Evolutionary conservation across 768 basidiomycete genomes (phyloP), one percentile per base, ranked within the genome.

Genomic region (Stropharia rugosoannulata): DNA sequence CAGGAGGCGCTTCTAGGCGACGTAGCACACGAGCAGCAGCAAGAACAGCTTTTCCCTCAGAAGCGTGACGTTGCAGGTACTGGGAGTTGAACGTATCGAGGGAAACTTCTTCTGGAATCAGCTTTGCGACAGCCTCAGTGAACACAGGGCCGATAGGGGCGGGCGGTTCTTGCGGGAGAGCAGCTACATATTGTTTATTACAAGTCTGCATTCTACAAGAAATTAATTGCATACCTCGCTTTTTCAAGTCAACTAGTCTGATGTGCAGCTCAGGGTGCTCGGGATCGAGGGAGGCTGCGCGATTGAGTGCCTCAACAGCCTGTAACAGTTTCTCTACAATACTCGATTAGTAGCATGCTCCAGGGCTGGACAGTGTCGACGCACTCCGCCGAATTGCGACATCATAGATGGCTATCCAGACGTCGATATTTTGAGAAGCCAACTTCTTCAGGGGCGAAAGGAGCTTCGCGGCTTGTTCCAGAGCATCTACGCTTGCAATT

Each of bases 371-470:
- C 15, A 45, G 27, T 42, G 39, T 42, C 22, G 43, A 75, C 86
- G 67, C 65, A 95, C 95, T 85, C 65, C 89, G 81, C 57, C 92
- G 82, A 46, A 90, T 78, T 27, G 89, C 84, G 16, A 98, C 89
- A 64, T 97, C 94, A 65, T 90, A 96, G 5, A 78, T 75, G 1
- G 80, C 77, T 47, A 86, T 69, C 88, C 93, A 95, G 27, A 84
- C 83, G 35, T 91, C 85, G 9, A 92, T 70, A 45, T 84, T 76
- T 2, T 76, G 67, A 11, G 72, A 68, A 0, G 78, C 80, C 15
- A 85, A 73, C 5, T 73, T 76, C 8, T 77, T 74, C 3, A 98
- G 68, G 3, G 89, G 89, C 19, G 70, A 73, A 22, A 96, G 74
- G 16, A 91, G 66, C 64, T 89, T 90, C 47, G 80, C 77, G 0